Conservation (phyloP, 176 grass and related monocot genomes). For the Thinopyrum elongatum region DNA sequence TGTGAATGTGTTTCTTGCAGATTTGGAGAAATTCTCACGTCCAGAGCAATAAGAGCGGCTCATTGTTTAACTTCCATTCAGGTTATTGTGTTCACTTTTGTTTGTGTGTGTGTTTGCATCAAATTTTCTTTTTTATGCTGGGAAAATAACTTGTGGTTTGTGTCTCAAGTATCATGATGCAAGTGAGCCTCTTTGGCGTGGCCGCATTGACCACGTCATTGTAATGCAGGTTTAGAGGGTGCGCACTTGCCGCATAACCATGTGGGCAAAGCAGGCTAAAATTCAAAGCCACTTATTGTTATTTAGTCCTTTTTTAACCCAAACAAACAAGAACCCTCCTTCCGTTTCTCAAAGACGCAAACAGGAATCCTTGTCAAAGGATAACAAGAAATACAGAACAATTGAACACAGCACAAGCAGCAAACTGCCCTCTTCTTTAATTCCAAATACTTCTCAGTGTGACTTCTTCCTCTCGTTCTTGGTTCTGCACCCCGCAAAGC, state of each 20-base stretch:
- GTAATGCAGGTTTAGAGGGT: not conserved
- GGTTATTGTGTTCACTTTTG: constrained; percentile 45
- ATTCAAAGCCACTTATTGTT: not conserved
- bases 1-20: constrained; percentile 47
- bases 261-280: not conserved
- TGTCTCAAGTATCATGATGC: not conserved
- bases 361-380: not conserved
- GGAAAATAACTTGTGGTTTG: not conserved
- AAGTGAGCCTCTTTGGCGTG: not conserved
- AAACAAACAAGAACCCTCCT: not conserved
- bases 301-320: not conserved
- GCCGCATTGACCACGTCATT: not conserved
- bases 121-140: not conserved
- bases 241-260: not conserved
- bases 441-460: not conserved
- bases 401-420: not conserved
- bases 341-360: not conserved
- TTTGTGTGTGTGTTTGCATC: not conserved
- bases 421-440: not conserved
- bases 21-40: constrained; percentile 77
- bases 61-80: constrained; percentile 99
- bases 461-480: not conserved
- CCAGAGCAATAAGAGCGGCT: constrained; percentile 89
- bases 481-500: not conserved
- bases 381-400: not conserved